Conservation (phyloP, 2,329 filamentous ascomycete genomes). For the Pyrenochaeta sp. region DNA sequence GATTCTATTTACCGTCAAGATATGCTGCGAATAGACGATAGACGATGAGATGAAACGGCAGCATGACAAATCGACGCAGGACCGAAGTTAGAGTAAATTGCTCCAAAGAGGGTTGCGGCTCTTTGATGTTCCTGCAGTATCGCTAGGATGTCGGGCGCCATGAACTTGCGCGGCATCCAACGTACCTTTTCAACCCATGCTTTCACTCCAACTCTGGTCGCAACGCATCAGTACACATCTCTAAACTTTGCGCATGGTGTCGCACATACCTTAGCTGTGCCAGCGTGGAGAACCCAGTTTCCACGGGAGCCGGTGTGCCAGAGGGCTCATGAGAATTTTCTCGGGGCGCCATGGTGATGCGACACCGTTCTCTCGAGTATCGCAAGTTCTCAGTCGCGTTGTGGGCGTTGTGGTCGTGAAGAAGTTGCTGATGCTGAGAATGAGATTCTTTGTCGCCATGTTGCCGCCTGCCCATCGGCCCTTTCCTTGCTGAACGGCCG, state of each 20-base stretch:
- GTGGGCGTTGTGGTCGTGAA: conserved; percentile 43
- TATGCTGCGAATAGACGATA: neutral
- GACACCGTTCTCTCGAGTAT: conserved; percentile 15
- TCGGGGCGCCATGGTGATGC: conserved; percentile 61
- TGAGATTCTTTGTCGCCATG: conserved; percentile 35
- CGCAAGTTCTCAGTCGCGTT: conserved; percentile 32
- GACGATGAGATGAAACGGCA: neutral
- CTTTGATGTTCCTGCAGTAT: conserved; percentile 21
- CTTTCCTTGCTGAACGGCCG: conserved; percentile 12
- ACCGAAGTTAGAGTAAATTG: neutral
- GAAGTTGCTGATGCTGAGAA: conserved; percentile 23
- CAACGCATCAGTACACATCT: conserved; percentile 40
- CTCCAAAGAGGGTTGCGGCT: neutral
- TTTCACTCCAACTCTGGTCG: conserved; percentile 69
- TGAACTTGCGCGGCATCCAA: conserved; percentile 21
- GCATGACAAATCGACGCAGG: neutral
- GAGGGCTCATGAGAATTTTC: conserved; percentile 63
- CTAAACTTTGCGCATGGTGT: conserved; percentile 33
- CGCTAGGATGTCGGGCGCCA: conserved; percentile 8
- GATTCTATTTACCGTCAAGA: neutral
- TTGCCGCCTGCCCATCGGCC: conserved; percentile 28
- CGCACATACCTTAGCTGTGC: conserved; percentile 77
- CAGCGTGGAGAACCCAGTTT: conserved; percentile 84
- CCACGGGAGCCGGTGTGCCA: conserved; percentile 66
- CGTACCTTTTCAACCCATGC: conserved; percentile 74